Evolutionary conservation across 352 stramenopile genomes (phyloP).

Genomic region (Phytophthora syringae): DNA sequence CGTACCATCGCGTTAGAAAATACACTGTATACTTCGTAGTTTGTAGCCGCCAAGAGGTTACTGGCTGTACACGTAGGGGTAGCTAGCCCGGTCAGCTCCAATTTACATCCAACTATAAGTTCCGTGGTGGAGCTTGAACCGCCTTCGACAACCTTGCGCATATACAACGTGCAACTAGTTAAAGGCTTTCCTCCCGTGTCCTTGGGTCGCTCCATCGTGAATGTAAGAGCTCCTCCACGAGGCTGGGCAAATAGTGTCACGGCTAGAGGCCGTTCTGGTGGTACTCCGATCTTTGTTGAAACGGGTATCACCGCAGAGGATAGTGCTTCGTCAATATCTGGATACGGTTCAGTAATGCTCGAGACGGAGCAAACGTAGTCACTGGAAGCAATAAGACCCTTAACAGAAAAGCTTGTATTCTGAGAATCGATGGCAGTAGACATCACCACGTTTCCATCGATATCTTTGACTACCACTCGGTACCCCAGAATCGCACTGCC

Average conservation of each 20-base stretch:
- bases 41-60: conserved; percentile 40
- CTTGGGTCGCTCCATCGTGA: conserved; percentile 35
- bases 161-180: conserved; percentile 42
- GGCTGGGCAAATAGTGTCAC: conserved; percentile 25
- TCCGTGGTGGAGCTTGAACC: neutral
- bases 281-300: conserved; percentile 26
- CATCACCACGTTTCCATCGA: neutral
- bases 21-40: conserved; percentile 57
- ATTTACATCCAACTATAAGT: conserved; percentile 31
- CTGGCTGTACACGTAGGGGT: conserved; percentile 40
- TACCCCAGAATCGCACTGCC: conserved; percentile 35
- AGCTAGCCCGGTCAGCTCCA: conserved; percentile 1
- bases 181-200: conserved; percentile 49
- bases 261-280: conserved; percentile 20
- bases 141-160: conserved; percentile 18
- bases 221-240: conserved; percentile 41
- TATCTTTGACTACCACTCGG: conserved; percentile 19
- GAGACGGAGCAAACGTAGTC: conserved; percentile 42
- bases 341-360: conserved; percentile 33
- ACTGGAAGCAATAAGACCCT: conserved; percentile 43
- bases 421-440: neutral
- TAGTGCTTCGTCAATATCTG: neutral
- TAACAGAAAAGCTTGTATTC: conserved; percentile 13
- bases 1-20: conserved; percentile 50
- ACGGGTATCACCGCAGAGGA: conserved; percentile 29